phyloP scores from a whole-genome alignment of 2,329 filamentous ascomycete species.

The Pseudocercospora macadamiae region DNA sequence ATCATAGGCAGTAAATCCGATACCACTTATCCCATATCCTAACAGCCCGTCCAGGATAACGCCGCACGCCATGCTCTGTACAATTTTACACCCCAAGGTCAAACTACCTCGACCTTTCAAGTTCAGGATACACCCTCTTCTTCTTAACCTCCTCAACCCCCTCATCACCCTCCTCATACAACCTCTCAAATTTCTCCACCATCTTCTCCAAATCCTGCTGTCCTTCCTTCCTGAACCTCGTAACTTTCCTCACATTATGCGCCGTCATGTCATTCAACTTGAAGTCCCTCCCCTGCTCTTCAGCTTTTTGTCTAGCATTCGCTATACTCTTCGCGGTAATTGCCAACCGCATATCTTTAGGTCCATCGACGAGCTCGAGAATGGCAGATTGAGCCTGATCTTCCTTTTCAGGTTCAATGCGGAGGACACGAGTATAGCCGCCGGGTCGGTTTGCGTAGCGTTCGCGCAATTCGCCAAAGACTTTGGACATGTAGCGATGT shows the following conservation, averaged over 20 bases:
- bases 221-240: conserved; percentile 70
- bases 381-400: conserved; percentile 91
- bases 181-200: conserved; percentile 50
- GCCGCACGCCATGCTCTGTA: not conserved
- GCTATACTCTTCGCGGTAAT: conserved; percentile 87
- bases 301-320: conserved; percentile 40
- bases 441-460: conserved; percentile 80
- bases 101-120: conserved; percentile 28
- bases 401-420: conserved; percentile 83
- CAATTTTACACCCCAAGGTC: not conserved
- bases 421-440: conserved; percentile 92
- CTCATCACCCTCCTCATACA: conserved; percentile 38
- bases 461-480: conserved; percentile 79
- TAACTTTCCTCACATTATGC: conserved; percentile 82
- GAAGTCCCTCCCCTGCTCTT: conserved; percentile 52
- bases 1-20: too few relatives aligned
- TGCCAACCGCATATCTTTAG: conserved; percentile 90
- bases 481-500: conserved; percentile 66
- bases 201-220: conserved; percentile 67
- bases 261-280: conserved; percentile 71
- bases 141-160: conserved; percentile 39
- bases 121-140: conserved; percentile 40
- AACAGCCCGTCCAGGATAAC: too few relatives aligned
- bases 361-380: conserved; percentile 91
- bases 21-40: too few relatives aligned